Percentiles rank a stretch among this genome's conserved stretches.
phyloP scores from a whole-genome alignment of 345 rosid genomes.

The Melaleuca alternifolia region DNA sequence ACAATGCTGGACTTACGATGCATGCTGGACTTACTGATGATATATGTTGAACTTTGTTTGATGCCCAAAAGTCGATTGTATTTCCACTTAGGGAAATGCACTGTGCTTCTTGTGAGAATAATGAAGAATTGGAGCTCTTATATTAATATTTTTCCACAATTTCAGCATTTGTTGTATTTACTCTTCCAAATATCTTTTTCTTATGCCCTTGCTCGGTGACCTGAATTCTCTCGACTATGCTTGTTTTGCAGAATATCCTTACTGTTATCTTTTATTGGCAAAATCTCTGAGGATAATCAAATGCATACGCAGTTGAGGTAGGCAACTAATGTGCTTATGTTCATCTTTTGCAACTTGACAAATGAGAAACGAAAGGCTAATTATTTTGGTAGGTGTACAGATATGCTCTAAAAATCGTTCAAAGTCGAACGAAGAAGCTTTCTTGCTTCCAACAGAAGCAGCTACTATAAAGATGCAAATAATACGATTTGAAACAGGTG shows the following conservation, averaged over 20 bases:
- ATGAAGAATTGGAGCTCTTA: not conserved
- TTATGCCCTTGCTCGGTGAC: not conserved
- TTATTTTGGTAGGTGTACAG: no score
- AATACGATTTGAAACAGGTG: not conserved
- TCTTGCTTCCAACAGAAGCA: not conserved
- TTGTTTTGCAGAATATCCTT: not conserved
- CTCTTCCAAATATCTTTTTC: not conserved
- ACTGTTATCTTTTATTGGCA: not conserved
- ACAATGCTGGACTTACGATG: not conserved
- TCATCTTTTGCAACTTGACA: not conserved
- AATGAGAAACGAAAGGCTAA: no score
- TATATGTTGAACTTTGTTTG: not conserved
- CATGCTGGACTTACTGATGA: no score
- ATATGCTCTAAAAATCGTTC: not conserved
- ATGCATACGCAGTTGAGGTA: not conserved
- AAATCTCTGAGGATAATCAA: not conserved
- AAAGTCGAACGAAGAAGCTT: not conserved
- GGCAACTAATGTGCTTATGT: not conserved
- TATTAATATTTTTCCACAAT: not conserved
- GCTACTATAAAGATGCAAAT: not conserved
- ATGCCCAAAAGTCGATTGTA: not conserved
- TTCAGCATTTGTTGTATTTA: not conserved
- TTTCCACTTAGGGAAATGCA: no score
- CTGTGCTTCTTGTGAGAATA: not conserved
- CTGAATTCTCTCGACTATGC: not conserved